Conservation (phyloP, 2,329 filamentous ascomycete genomes). For the Nothophoma quercina region DNA sequence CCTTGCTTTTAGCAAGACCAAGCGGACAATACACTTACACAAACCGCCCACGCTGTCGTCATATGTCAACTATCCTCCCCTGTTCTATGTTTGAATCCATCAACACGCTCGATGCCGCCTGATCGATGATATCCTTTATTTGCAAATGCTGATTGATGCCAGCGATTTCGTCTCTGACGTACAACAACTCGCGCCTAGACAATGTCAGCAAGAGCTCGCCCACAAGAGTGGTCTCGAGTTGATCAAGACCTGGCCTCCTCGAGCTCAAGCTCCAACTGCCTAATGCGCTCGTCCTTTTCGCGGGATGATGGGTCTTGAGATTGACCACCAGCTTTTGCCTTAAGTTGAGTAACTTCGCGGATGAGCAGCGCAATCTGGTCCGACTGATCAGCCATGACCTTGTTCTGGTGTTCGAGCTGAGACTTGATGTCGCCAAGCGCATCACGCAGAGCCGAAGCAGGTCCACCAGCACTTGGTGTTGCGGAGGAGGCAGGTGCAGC, state of each 20-base stretch:
- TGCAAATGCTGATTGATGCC: conserved; percentile 14
- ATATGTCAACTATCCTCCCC: conserved; percentile 10
- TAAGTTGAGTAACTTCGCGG: conserved; percentile 69
- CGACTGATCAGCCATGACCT: conserved; percentile 78
- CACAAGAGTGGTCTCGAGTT: conserved; percentile 6
- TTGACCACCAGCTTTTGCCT: conserved; percentile 70
- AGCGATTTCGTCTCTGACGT: conserved; percentile 11
- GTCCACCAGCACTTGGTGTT: conserved; percentile 51
- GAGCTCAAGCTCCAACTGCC: conserved; percentile 51
- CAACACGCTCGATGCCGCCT: conserved; percentile 4
- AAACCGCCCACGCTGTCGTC: conserved; percentile 15
- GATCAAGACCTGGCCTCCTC: conserved; percentile 50
- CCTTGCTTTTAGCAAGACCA: conserved; percentile 19
- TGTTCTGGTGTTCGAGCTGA: conserved; percentile 77
- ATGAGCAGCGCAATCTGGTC: conserved; percentile 76
- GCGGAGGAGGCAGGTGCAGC: conserved; percentile 50
- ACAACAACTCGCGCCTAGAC: conserved; percentile 1
- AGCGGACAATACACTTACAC: conserved; percentile 20
- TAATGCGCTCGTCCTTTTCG: conserved; percentile 52
- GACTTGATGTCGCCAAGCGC: conserved; percentile 79
- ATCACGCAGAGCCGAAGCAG: conserved; percentile 65
- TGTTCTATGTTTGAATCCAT: conserved; percentile 9
- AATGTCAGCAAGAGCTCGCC: not conserved
- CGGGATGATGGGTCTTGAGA: conserved; percentile 37
- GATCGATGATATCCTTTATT: conserved; percentile 9